phyloP scores from a whole-genome alignment of 805 yeast genomes.

The Lipomyces lipofer region DNA sequence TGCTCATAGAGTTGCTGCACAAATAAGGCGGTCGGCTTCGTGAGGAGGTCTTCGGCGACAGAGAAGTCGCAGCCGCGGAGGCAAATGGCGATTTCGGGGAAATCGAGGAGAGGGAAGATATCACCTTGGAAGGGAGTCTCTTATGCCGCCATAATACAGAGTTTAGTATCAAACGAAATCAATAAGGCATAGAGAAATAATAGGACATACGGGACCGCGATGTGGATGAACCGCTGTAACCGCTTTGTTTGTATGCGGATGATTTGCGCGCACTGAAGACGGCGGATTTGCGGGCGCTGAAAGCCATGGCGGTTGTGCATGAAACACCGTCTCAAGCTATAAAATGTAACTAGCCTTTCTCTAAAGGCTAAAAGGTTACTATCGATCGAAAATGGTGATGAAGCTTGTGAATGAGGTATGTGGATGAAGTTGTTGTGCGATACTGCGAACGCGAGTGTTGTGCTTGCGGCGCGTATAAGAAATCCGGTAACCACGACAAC shows the following conservation, averaged over 20 bases:
- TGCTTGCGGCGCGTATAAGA: no score
- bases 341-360: no score
- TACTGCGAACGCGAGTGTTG: no score
- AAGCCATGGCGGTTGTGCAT: conserved; percentile 7
- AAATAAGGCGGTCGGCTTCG: conserved; percentile 58
- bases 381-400: no score
- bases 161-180: background rate
- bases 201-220: conserved; percentile 26
- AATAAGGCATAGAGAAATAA: background rate
- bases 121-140: conserved; percentile 30
- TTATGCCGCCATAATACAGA: background rate
- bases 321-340: no score
- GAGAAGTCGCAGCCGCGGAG: conserved; percentile 61
- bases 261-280: conserved; percentile 30
- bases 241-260: conserved; percentile 21
- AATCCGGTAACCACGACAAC: no score
- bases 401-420: no score
- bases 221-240: conserved; percentile 20
- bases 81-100: conserved; percentile 58
- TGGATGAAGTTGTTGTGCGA: no score
- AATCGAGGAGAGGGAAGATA: conserved; percentile 60
- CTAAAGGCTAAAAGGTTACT: no score
- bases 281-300: conserved; percentile 28
- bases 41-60: conserved; percentile 59
- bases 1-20: conserved; percentile 59